A percentile compares a stretch with the other conserved stretches of the same genome.
These are phyloP conservation scores for Gossypioides kirkii DNA, from an alignment of 345 rosid genomes.

Conservation along the genomic window DNA sequence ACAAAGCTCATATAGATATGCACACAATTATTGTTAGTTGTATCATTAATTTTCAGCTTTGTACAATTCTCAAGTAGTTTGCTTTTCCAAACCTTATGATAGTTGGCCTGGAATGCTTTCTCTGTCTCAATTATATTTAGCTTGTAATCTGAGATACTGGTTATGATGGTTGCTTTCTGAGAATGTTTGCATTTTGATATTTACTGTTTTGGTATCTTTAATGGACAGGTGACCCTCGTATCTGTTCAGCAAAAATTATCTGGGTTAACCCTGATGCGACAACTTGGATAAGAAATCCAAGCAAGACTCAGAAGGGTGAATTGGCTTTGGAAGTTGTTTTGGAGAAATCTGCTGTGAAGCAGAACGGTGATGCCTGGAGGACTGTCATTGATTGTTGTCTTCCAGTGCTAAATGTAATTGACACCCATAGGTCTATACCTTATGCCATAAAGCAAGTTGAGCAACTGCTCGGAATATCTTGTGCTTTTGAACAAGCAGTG, in stretches of 20 bases:
- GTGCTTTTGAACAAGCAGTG: conserved; percentile 87
- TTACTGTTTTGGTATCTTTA: conserved; percentile 16
- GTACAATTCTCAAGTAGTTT: not conserved
- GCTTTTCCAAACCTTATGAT: not conserved
- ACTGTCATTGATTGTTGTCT: conserved; percentile 79
- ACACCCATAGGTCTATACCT: conserved; percentile 76
- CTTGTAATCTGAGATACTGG: not conserved
- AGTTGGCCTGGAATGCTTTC: not conserved
- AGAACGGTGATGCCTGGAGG: conserved; percentile 97
- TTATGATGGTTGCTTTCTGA: not conserved
- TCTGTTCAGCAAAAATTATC: conserved; percentile 59
- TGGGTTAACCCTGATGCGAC: conserved; percentile 72
- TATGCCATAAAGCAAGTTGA: conserved; percentile 86
- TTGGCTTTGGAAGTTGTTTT: conserved; percentile 67
- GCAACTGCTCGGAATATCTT: conserved; percentile 81
- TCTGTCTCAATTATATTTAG: not conserved
- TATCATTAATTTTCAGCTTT: not conserved
- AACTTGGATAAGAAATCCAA: conserved; percentile 62
- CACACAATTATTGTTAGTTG: not conserved
- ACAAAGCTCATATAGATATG: not conserved
- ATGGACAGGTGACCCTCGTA: conserved; percentile 76
- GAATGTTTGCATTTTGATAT: conserved; percentile 5
- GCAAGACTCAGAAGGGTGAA: conserved; percentile 53
- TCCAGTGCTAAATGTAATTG: conserved; percentile 73
- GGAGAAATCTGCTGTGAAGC: conserved; percentile 67